Evolutionary conservation across 148 eudicot species (phyloP), one percentile per base, ranked within the genome.

Genomic region (Persicaria tinctoria): DNA sequence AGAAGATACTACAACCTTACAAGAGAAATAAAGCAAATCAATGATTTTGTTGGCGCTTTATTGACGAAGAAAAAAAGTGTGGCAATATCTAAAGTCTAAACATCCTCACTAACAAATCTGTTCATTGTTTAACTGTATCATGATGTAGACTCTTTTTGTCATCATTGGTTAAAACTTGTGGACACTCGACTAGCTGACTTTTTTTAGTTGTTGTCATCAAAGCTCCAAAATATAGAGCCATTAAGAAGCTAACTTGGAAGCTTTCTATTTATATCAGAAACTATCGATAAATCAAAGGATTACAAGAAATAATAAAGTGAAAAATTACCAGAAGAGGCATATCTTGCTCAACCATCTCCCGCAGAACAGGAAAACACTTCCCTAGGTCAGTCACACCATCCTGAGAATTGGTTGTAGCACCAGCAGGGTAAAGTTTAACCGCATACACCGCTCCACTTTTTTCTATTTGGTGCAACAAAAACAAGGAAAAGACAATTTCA

Each of bases 321-420:
- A 46, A 69, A 75, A 76, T 79, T 84, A 93, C 98, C 86, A 93
- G 80, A 46, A 93, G 82, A 63, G 98, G 97, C 90, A 93, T 91
- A 79, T 88, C 83, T 70, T 88, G 96, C 82, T 84, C 84, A 79
- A 83, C 87, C 99, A 96, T 96, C 85, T 92, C 97, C 73, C 90
- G 86, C 55, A 96, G 90, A 45, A 87, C 97, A 74, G 97, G 97
- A 38, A 89, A 79, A 76, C 99, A 96, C 80, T 89, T 92, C 68
- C 97, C 97, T 56, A 96, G 80, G 87, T 96, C 97, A 12, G 99
- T 96, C 16, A 96, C 97, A 74, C 97, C 99, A 84, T 96, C 97
- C 83, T 96, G 97, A 63, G 99, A 96, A 79, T 96, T 96, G 75
- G 99, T 96, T 47, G 99, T 96, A 56, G 99, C 99, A 70, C 99